Percentiles rank a stretch among this genome's conserved stretches.
phyloP scores from a whole-genome alignment of 2,329 filamentous ascomycete species.

The Fusarium paranaense region DNA sequence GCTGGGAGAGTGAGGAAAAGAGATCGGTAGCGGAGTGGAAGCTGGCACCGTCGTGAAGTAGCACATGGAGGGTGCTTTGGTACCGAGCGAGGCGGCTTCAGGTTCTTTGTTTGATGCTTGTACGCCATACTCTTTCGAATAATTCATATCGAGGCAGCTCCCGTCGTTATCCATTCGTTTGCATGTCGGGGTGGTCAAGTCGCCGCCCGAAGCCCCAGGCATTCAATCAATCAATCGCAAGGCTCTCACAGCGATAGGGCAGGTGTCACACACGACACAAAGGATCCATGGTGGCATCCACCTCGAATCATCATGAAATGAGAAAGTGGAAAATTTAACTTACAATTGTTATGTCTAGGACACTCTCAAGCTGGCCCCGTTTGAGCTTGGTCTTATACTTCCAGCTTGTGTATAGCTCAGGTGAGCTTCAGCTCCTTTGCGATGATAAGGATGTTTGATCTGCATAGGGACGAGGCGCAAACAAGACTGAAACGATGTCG shows the following conservation, averaged over 20 bases:
- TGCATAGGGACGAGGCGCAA: neutral
- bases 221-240: neutral
- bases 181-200: neutral
- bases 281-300: neutral
- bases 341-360: neutral
- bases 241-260: neutral
- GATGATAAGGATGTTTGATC: neutral
- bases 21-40: neutral
- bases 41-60: slow-evolving; percentile 1
- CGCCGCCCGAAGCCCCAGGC: slow-evolving; percentile 11
- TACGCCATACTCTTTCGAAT: neutral
- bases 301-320: neutral
- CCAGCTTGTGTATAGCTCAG: neutral
- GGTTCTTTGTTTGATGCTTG: neutral
- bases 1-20: neutral
- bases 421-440: neutral
- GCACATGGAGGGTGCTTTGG: neutral
- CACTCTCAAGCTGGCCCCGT: neutral
- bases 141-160: neutral
- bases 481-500: neutral
- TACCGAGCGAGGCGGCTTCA: neutral
- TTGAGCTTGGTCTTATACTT: neutral
- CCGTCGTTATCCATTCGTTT: neutral
- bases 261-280: slow-evolving; percentile 10
- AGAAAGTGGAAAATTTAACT: neutral